Evolutionary conservation across 2,329 filamentous ascomycete species (phyloP).

Genomic region (Talaromyces sp.): DNA sequence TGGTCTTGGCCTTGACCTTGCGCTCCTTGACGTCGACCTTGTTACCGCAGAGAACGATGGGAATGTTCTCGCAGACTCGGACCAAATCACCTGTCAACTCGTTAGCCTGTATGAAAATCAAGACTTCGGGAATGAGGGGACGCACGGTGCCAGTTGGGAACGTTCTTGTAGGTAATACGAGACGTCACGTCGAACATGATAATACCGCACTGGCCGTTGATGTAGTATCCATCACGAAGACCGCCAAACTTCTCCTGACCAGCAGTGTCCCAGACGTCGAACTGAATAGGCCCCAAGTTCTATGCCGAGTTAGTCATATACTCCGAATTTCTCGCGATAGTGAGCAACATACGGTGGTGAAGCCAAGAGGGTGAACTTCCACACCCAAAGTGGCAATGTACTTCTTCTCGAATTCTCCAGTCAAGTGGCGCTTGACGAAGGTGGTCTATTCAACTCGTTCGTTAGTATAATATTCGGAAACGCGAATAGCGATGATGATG

Average conservation of each 20-base stretch:
- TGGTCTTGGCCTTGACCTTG: constrained; percentile 99
- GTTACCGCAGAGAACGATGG: constrained; percentile 97
- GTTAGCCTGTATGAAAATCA: background rate
- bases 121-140: constrained; percentile 30
- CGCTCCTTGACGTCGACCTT: constrained; percentile 99
- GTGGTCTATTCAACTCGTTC: constrained; percentile 68
- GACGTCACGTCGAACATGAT: constrained; percentile 99
- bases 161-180: constrained; percentile 99
- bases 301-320: no score
- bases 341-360: constrained; percentile 79
- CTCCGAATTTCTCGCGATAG: no score
- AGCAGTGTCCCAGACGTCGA: constrained; percentile 99
- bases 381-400: constrained; percentile 99
- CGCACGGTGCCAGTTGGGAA: constrained; percentile 99
- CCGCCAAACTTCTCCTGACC: constrained; percentile 99
- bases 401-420: constrained; percentile 99
- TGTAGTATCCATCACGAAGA: constrained; percentile 99
- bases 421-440: constrained; percentile 99
- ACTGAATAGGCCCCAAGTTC: constrained; percentile 95
- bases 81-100: constrained; percentile 77
- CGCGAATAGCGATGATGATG: background rate
- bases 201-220: constrained; percentile 99
- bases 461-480: constrained; percentile 8
- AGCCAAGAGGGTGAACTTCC: constrained; percentile 96
- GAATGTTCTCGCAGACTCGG: constrained; percentile 98